A percentile compares a stretch with the other conserved stretches of the same genome.
Evolutionary conservation across 352 stramenopile genomes (phyloP).

Genomic region (Phytophthora macrochlamydospora): DNA sequence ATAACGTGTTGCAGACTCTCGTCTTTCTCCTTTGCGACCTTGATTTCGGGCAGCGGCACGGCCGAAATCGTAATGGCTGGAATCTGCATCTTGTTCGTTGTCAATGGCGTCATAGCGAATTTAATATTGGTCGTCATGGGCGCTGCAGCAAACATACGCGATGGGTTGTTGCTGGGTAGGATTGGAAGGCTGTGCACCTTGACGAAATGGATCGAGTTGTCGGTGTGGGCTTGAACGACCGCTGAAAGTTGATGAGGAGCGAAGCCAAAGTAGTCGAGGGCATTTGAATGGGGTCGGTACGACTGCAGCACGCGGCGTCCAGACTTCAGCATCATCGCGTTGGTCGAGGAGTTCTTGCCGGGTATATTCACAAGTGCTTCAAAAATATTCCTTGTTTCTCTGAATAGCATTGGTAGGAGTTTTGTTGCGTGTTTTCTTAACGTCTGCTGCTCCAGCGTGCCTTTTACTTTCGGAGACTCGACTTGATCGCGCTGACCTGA

Average conservation of each 20-base stretch:
- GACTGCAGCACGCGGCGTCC: conserved; percentile 18
- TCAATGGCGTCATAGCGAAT: neutral
- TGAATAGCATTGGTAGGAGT: too few relatives aligned
- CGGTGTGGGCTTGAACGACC: conserved; percentile 15
- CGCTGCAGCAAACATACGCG: conserved; percentile 18
- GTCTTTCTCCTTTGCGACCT: conserved; percentile 37
- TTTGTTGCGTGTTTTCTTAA: too few relatives aligned
- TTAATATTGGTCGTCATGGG: conserved; percentile 3
- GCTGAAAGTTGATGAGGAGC: conserved; percentile 28
- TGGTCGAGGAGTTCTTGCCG: too few relatives aligned
- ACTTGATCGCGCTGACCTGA: too few relatives aligned
- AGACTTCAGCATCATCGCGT: conserved; percentile 11
- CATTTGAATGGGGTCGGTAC: conserved; percentile 3
- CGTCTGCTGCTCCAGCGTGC: too few relatives aligned
- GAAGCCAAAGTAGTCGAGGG: conserved; percentile 25
- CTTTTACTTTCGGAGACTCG: too few relatives aligned
- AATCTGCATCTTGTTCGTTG: conserved; percentile 8
- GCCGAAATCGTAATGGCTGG: conserved; percentile 17
- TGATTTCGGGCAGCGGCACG: conserved; percentile 40
- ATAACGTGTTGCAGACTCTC: conserved; percentile 37
- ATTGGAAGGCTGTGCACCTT: conserved; percentile 27
- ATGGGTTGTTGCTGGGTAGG: conserved; percentile 16
- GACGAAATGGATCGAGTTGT: conserved; percentile 13
- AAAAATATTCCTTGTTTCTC: too few relatives aligned
- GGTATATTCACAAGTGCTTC: too few relatives aligned